Evolutionary conservation across 208 protist species (phyloP), one percentile per base, ranked within the genome.

Genomic region (Acanthamoeba royreba): DNA sequence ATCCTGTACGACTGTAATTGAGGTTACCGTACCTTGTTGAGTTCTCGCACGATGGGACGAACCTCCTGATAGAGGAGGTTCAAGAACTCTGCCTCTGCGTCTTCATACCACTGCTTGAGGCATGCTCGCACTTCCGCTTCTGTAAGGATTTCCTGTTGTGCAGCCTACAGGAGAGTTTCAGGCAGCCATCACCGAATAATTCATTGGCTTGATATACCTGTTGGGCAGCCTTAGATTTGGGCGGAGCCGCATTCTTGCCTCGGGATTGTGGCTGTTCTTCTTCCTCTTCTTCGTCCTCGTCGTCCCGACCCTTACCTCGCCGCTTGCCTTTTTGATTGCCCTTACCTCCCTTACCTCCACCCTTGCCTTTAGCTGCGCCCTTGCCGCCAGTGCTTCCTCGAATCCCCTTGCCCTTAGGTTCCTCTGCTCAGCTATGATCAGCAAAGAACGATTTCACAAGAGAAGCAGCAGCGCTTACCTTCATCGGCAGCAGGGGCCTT

Each of bases 71-170:
- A 72, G 40, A 92, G 40, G 4, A 35, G 8, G 19, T 63, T 35
- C 5, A 92, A 28, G 58, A 92, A 92, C 5, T 92, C 33, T 11
- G 3, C 49, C 5, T 92, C 85, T 25, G 85, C 85, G 8, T 72
- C 85, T 43, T 92, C 55, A 28, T 92, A 92, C 85, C 85, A 92
- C 25, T 92, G 49, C 85, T 92, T 92, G 35, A 92, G 40, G 31
- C 55, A 72, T 5, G 15, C 33, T 33, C 33, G 22, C 35, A 49
- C 85, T 74, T 92, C 85, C 9, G 33, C 43, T 38, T 61, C 52
- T 11, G 13, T 74, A 4, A 92, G 28, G 49, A 92, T 17, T 33
- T 92, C 85, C 40, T 49, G 79, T n/a, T 4, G n/a, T n/a, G n/a
- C n/a, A n/a, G n/a, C n/a, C n/a, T n/a, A n/a, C n/a, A n/a, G 7